phyloP scores from a whole-genome alignment of 1,139 yeast genomes.

The Pichia kudriavzevii region DNA sequence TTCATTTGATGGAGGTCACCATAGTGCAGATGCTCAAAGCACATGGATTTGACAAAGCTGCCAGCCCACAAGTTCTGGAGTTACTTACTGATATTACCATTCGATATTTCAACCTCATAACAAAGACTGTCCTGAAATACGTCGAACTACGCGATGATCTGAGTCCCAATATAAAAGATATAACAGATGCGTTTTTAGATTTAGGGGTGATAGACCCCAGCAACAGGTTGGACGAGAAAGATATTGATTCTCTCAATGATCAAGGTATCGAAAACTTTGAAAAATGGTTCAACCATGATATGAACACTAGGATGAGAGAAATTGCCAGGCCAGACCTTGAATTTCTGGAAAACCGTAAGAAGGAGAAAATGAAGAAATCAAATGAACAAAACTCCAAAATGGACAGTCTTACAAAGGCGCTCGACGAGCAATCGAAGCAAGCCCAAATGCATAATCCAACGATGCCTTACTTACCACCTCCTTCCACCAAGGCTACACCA shows the following conservation, averaged over 20 bases:
- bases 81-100: conserved; percentile 26
- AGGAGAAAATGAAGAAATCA: conserved; percentile 14
- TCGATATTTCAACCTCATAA: conserved; percentile 22
- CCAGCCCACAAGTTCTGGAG: conserved; percentile 24
- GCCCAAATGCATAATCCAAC: conserved; percentile 21
- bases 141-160: conserved; percentile 21
- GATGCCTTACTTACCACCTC: conserved; percentile 18
- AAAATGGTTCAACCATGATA: conserved; percentile 27
- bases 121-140: conserved; percentile 20
- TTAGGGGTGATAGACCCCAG: conserved; percentile 26
- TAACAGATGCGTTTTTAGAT: conserved; percentile 25
- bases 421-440: conserved; percentile 23
- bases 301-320: conserved; percentile 24
- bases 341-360: conserved; percentile 20
- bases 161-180: conserved; percentile 24
- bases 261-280: conserved; percentile 26
- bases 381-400: conserved; percentile 23
- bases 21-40: conserved; percentile 27
- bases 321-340: conserved; percentile 26
- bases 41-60: conserved; percentile 27
- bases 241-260: conserved; percentile 21
- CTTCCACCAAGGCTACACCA: conserved; percentile 11
- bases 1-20: conserved; percentile 25
- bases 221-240: conserved; percentile 23
- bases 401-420: conserved; percentile 26